phyloP scores from a whole-genome alignment of 2,329 filamentous ascomycete species.

The Thelonectria discophora region DNA sequence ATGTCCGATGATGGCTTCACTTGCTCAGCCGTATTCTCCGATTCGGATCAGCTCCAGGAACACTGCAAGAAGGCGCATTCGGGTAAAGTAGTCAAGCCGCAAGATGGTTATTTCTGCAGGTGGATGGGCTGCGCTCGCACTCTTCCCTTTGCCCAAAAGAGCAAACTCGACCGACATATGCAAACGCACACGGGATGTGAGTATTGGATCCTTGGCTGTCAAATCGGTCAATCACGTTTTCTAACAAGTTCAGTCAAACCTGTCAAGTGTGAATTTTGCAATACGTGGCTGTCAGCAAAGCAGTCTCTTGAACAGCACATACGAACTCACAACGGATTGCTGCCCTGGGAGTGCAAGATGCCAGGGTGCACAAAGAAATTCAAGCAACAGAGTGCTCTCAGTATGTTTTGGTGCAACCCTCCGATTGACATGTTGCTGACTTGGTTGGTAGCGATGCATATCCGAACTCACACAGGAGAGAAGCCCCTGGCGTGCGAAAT shows the following conservation, averaged over 20 bases:
- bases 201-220: constrained; percentile 40
- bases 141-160: constrained; percentile 65
- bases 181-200: constrained; percentile 72
- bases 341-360: constrained; percentile 66
- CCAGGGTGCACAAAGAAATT: constrained; percentile 65
- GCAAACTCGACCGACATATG: constrained; percentile 72
- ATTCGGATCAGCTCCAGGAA: constrained; percentile 61
- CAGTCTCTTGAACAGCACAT: constrained; percentile 74
- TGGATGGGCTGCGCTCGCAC: constrained; percentile 66
- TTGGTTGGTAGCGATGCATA: constrained; percentile 66
- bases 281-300: constrained; percentile 72
- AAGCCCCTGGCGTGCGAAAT: constrained; percentile 68
- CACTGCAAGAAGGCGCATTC: constrained; percentile 64
- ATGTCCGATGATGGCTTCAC: constrained; percentile 34
- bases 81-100: constrained; percentile 53
- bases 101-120: constrained; percentile 60
- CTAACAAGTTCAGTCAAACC: constrained; percentile 61
- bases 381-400: constrained; percentile 73
- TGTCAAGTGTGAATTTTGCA: constrained; percentile 64
- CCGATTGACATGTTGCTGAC: constrained; percentile 30
- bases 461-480: constrained; percentile 70
- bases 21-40: constrained; percentile 50
- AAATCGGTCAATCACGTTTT: constrained; percentile 2
- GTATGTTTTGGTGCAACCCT: constrained; percentile 52
- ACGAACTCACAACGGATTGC: constrained; percentile 72